phyloP scores from a whole-genome alignment of 1,139 yeast species.

The Pichia sp. region DNA sequence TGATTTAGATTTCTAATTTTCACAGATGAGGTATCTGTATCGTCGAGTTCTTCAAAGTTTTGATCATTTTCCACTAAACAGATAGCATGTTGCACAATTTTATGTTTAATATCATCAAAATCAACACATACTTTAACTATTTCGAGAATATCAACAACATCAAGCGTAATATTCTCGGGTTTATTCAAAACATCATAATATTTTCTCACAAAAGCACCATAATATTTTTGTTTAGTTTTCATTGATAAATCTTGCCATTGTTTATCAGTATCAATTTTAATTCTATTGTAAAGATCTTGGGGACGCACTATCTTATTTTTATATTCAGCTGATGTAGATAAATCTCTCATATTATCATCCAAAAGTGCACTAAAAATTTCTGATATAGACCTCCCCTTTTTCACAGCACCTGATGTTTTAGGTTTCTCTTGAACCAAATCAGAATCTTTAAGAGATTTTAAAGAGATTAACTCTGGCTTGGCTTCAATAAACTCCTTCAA shows the following conservation, averaged over 20 bases:
- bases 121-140: slow-evolving; percentile 18
- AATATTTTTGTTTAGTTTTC: slow-evolving; percentile 21
- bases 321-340: slow-evolving; percentile 25
- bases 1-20: neutral
- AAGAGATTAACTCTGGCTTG: slow-evolving; percentile 10
- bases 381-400: slow-evolving; percentile 14
- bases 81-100: slow-evolving; percentile 17
- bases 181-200: slow-evolving; percentile 20
- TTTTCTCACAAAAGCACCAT: slow-evolving; percentile 25
- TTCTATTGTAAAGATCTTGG: slow-evolving; percentile 21
- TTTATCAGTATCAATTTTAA: slow-evolving; percentile 18
- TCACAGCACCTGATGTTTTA: neutral
- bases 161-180: slow-evolving; percentile 12
- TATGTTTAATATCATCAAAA: slow-evolving; percentile 16
- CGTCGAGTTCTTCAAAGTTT: neutral
- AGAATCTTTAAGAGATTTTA: slow-evolving; percentile 4
- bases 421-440: neutral
- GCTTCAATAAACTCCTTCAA: slow-evolving; percentile 14
- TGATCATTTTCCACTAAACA: slow-evolving; percentile 12
- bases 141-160: slow-evolving; percentile 15
- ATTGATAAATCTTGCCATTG: slow-evolving; percentile 21
- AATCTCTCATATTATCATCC: slow-evolving; percentile 23
- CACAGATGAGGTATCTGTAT: neutral
- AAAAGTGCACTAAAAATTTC: slow-evolving; percentile 23
- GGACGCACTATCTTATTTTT: slow-evolving; percentile 24